Base-by-base conservation (phyloP, 176 grass and related monocot genomes). In the Hyparrhenia diplandra region DNA sequence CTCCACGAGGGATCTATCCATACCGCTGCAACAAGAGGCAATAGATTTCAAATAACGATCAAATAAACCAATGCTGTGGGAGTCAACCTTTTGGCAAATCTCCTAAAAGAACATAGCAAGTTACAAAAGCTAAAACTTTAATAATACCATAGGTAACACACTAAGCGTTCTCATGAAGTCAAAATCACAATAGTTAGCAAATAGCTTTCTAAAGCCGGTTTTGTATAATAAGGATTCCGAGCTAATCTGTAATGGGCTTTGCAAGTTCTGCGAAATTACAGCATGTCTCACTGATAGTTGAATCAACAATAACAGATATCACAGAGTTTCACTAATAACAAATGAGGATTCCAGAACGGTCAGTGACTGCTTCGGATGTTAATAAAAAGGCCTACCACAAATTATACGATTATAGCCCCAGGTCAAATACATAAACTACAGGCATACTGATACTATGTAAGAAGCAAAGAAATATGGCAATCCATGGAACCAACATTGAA, bases 1-100 rank as follows among this genome's bases (percentile, higher is more conserved):
- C 93, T 85, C 96, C 96, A 99, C 7, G 76, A 37, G 72, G 88
- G 85, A 37, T 94, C 83, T 43, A 95, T 76, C 83, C 75, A 78
- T 43, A 93, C 80, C 63, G 72, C 96, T 99, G 88, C 79, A 90
- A 79, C 55, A 91, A 73, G 40, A 91, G 69, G 75, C 55, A 89
- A 74, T 35, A 78, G 10, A 63, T 54, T 88, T 91, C 57, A 88
- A 83, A 83, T 75, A 82, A 51, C 67, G 24, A 82, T 74, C 24
- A 78, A 17, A 72, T n/a, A 75, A 81, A 2, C 31, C n/a, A 75
- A 54, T 30, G 65, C 13, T 6, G 2, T 7, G 14, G 31, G 42
- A 18, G 32, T 41, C 21, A 54, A 51, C 43, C 20, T 10, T 75
- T 36, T 52, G n/a, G 46, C 7, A 11, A 68, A 74, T 52, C 29